Evolutionary conservation across 2,329 filamentous ascomycete genomes (phyloP).

Genomic region (Penicillium sp.): DNA sequence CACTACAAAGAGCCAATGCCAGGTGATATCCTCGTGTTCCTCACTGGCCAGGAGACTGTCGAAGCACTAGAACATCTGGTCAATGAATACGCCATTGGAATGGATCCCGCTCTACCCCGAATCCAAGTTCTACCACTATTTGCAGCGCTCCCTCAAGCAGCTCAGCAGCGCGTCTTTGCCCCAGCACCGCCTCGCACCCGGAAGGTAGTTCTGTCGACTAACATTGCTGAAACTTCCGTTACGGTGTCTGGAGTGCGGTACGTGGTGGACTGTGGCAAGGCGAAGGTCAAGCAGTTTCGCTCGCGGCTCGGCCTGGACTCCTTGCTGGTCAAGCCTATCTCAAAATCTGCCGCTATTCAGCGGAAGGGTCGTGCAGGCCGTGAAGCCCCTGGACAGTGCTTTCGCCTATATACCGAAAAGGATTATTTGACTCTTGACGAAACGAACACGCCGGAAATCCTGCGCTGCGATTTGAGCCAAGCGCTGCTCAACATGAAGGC

Average conservation of each 20-base stretch:
- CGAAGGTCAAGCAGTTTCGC: constrained; percentile 89
- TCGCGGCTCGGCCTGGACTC: constrained; percentile 83
- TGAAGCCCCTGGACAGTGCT: constrained; percentile 88
- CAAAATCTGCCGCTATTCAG: constrained; percentile 89
- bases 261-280: constrained; percentile 89
- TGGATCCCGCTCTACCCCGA: constrained; percentile 70
- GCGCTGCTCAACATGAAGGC: constrained; percentile 92
- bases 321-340: constrained; percentile 83
- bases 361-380: constrained; percentile 87
- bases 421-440: constrained; percentile 69
- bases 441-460: constrained; percentile 79
- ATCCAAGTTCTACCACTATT: constrained; percentile 75
- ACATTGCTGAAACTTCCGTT: constrained; percentile 98
- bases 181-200: constrained; percentile 70
- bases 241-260: constrained; percentile 90
- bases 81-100: constrained; percentile 70
- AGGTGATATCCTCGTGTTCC: constrained; percentile 87
- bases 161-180: constrained; percentile 82
- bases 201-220: constrained; percentile 89
- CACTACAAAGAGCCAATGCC: constrained; percentile 87
- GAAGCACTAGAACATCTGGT: constrained; percentile 76
- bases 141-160: constrained; percentile 80
- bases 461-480: constrained; percentile 82
- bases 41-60: constrained; percentile 91
- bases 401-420: constrained; percentile 78